Conservation (phyloP, 345 rosid genomes). For the Populus davidiana region DNA sequence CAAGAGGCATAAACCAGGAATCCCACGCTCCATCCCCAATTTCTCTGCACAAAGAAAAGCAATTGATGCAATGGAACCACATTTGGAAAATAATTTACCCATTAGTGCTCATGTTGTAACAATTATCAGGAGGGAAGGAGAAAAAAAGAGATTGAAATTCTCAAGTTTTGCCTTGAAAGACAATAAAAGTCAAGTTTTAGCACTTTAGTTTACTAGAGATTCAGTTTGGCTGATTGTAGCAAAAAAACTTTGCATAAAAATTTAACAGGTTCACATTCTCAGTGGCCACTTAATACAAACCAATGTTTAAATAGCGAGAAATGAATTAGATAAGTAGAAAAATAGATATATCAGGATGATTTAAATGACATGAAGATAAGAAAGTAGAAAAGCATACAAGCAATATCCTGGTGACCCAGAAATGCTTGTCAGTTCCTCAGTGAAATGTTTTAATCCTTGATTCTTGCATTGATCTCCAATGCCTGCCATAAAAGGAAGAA, state of each 20-base stretch:
- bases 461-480: constrained; percentile 72
- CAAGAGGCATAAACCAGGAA: constrained; percentile 92
- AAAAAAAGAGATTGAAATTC: background rate
- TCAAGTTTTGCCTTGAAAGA: background rate
- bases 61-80: constrained; percentile 4
- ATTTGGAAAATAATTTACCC: background rate
- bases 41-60: constrained; percentile 52
- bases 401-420: constrained; percentile 82
- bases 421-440: constrained; percentile 46
- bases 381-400: constrained; percentile 45
- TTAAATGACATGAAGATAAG: background rate
- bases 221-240: background rate
- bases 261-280: background rate
- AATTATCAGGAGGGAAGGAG: background rate
- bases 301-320: background rate
- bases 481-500: constrained; percentile 42
- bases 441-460: constrained; percentile 57
- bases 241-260: background rate
- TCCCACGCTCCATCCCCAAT: constrained; percentile 75
- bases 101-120: background rate
- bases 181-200: background rate
- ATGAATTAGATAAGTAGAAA: background rate
- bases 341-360: background rate
- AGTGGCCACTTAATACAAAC: background rate
- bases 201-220: background rate